Evolutionary conservation across 768 basidiomycete genomes (phyloP), one percentile per base, ranked within the genome.

Genomic region (Xerocomus brunneocitrinus): DNA sequence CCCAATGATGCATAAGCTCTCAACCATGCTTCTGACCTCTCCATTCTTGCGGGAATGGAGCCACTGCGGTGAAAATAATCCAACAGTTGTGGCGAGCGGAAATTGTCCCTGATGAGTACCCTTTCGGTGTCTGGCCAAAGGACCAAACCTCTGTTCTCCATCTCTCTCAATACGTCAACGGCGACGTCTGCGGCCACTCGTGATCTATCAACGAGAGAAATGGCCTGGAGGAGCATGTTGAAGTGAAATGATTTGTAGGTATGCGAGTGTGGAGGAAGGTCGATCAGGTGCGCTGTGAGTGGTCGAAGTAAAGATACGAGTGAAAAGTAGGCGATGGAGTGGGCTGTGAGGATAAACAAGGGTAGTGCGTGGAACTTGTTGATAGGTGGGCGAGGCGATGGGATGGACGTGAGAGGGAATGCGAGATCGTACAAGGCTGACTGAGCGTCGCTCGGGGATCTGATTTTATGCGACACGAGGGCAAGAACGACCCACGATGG

Each of bases 401-500:
- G 42, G 4, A 50, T 24, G 10, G 69, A 55, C 8, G 80, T 63
- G 43, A 82, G 70, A 1, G 70, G 53, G 54, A 75, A 66, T 4
- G 76, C 70, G 24, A 86, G 65, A 47, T 76, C 73, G 38, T 77
- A 59, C 32, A 80, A 58, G 1, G 73, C 70, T 0, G 72, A 72
- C 19, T 68, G 65, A 0, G 81, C 83, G 24, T 85, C 76, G 14
- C 52, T 52, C 1, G 73, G 64, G 0, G 77, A 76, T n/a, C 62
- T 68, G 10, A 83, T 71, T 62, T 75, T 79, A 66, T 74, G 74
- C 4, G 63, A 68, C 14, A 78, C 67, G 39, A 85, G 69, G 42
- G 76, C 73, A 30, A 87, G 66, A 10, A 78, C 62, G n/a, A 84
- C 67, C 84, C 84, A 87, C 0, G 74, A 57, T 0, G 85, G 84